These are phyloP conservation scores for Dacryopinax spathularia DNA, from an alignment of 768 basidiomycete species.

Conservation along the genomic window DNA sequence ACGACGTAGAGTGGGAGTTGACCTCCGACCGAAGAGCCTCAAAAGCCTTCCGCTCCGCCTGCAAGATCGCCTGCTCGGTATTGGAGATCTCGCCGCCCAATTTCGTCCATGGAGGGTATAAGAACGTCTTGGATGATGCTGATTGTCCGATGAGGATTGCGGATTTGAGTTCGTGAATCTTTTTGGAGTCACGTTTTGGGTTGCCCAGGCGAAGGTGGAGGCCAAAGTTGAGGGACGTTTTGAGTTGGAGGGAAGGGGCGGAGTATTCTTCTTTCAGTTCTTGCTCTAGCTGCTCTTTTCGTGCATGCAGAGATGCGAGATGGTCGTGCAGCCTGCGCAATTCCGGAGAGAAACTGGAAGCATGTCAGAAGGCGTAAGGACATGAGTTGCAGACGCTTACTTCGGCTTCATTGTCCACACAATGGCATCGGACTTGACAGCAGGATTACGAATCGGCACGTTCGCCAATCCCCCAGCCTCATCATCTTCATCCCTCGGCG, in stretches of 20 bases:
- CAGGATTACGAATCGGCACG: not conserved
- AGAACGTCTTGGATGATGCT: conserved; percentile 31
- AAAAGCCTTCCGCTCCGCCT: conserved; percentile 61
- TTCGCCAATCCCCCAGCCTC: conserved; percentile 2
- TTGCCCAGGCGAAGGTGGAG: conserved; percentile 60
- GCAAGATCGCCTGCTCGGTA: conserved; percentile 36
- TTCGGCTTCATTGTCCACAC: conserved; percentile 50
- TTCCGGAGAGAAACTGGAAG: conserved; percentile 43
- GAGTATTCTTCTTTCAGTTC: conserved; percentile 38
- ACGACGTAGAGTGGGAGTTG: conserved; percentile 35
- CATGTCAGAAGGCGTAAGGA: not conserved
- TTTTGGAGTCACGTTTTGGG: conserved; percentile 45
- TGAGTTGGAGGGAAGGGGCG: conserved; percentile 58
- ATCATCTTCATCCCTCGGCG: conserved; percentile 16
- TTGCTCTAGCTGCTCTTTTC: conserved; percentile 40
- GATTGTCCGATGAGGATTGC: not conserved
- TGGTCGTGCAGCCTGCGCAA: conserved; percentile 36
- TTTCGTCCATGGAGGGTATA: conserved; percentile 56
- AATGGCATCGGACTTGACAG: conserved; percentile 15
- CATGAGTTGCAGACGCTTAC: conserved; percentile 27
- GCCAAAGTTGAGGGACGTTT: conserved; percentile 52
- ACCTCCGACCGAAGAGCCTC: conserved; percentile 55
- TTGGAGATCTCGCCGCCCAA: conserved; percentile 57
- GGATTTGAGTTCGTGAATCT: conserved; percentile 28
- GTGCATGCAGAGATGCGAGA: conserved; percentile 32